Evolutionary conservation across 495 filamentous ascomycete genomes (phyloP).

Genomic region (Lasiosphaeria hispida): DNA sequence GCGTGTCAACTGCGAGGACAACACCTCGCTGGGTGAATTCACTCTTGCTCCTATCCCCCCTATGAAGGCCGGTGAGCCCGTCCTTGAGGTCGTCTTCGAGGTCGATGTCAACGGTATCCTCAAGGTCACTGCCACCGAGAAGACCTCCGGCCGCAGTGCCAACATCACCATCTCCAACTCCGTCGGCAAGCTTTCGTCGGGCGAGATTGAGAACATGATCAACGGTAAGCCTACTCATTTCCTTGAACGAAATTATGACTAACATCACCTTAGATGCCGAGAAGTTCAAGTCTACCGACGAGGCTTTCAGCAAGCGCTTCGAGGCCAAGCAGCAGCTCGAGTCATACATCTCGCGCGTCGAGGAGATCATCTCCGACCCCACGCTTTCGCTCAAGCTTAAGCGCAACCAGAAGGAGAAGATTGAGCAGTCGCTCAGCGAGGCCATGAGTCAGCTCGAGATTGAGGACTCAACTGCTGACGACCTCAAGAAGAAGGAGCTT

Average conservation of each 20-base stretch:
- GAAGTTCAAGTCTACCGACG: constrained; percentile 97
- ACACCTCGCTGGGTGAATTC: constrained; percentile 98
- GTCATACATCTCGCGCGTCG: constrained; percentile 97
- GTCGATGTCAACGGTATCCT: constrained; percentile 99
- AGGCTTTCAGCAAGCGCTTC: constrained; percentile 98
- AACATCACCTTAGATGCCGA: constrained; percentile 66
- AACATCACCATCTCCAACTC: constrained; percentile 99
- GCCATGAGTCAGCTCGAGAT: constrained; percentile 51
- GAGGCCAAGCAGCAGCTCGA: constrained; percentile 98
- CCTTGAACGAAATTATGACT: constrained; percentile 1
- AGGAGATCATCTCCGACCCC: constrained; percentile 97
- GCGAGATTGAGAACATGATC: constrained; percentile 98
- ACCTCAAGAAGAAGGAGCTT: constrained; percentile 99
- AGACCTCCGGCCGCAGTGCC: constrained; percentile 94
- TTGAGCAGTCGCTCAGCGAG: constrained; percentile 74
- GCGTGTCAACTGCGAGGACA: constrained; percentile 99
- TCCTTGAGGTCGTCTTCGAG: constrained; percentile 97
- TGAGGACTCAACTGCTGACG: constrained; percentile 76
- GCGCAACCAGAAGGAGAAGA: constrained; percentile 99
- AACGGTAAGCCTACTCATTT: constrained; percentile 55
- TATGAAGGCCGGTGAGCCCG: constrained; percentile 98
- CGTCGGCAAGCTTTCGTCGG: constrained; percentile 93
- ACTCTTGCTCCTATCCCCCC: constrained; percentile 93
- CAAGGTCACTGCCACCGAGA: constrained; percentile 99
- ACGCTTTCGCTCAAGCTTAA: constrained; percentile 95